These are phyloP conservation scores for Nakazawaea ambrosiae DNA, from an alignment of 805 yeast species.

Conservation along the genomic window DNA sequence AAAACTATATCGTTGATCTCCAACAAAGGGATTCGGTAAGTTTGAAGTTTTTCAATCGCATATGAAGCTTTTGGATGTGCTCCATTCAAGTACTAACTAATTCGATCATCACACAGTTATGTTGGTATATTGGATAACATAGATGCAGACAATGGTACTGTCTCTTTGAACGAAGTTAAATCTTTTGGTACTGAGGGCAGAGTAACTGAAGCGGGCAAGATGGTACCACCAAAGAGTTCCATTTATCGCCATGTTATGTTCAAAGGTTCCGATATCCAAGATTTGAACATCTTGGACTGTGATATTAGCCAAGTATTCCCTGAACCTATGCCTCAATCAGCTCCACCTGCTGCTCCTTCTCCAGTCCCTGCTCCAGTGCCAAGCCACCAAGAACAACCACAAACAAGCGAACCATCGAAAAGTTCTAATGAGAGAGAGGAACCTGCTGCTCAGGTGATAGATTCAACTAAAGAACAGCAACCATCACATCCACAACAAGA, in stretches of 20 bases:
- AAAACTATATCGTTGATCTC: constrained; percentile 79
- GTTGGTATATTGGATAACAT: constrained; percentile 85
- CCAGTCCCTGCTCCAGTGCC: constrained; percentile 15
- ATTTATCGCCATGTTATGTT: constrained; percentile 75
- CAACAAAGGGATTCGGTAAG: constrained; percentile 60
- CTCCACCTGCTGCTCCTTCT: constrained; percentile 15
- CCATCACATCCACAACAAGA: too few relatives aligned
- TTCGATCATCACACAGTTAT: constrained; percentile 58
- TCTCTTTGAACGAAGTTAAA: constrained; percentile 71
- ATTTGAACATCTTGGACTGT: constrained; percentile 73
- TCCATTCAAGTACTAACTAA: too few relatives aligned
- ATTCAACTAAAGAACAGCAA: neutral
- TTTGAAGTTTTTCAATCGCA: constrained; percentile 6
- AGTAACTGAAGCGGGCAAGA: constrained; percentile 57
- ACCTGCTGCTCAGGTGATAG: neutral
- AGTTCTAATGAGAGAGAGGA: neutral
- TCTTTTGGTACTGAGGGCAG: constrained; percentile 93
- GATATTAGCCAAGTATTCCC: constrained; percentile 61
- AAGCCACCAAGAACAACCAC: neutral
- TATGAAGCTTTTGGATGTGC: constrained; percentile 13
- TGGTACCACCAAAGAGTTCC: constrained; percentile 57
- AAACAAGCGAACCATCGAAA: neutral
- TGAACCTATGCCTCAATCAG: constrained; percentile 28
- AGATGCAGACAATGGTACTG: constrained; percentile 86
- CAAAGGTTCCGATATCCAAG: constrained; percentile 90